phyloP scores from a whole-genome alignment of 1,284 basidiomycete genomes.

The Sporisorium scitamineum region DNA sequence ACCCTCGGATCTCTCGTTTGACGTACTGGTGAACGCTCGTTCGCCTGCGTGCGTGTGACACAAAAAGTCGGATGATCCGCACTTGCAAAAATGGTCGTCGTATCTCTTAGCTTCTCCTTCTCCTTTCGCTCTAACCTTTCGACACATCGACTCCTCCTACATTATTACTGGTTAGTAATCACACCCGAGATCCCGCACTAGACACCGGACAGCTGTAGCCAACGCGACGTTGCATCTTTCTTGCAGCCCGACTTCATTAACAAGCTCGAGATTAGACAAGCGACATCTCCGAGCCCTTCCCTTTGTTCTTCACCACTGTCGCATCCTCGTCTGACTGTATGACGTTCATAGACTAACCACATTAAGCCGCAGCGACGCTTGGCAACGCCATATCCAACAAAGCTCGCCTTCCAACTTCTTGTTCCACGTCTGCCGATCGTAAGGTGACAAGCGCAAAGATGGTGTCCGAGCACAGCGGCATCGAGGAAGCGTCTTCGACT shows the following conservation, averaged over 20 bases:
- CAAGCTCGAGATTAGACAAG: conserved; percentile 9
- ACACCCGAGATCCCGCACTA: background rate
- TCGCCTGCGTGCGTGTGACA: conserved; percentile 4
- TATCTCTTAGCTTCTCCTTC: background rate
- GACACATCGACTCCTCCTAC: background rate
- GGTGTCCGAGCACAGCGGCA: conserved; percentile 1
- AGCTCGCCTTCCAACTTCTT: background rate
- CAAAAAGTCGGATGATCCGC: conserved; percentile 6
- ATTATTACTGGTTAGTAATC: background rate
- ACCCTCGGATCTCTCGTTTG: background rate
- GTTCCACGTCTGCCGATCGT: background rate
- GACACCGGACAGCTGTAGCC: conserved; percentile 1
- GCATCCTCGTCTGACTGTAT: conserved; percentile 11
- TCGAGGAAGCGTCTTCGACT: background rate
- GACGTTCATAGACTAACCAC: conserved; percentile 5
- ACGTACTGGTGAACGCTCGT: too few relatives aligned
- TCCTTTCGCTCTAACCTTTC: background rate
- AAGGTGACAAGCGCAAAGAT: conserved; percentile 2
- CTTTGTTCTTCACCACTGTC: conserved; percentile 8
- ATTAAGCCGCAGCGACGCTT: conserved; percentile 33
- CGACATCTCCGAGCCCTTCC: conserved; percentile 1
- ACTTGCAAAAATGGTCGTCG: background rate
- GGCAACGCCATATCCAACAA: conserved; percentile 6
- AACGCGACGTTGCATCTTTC: conserved; percentile 2
- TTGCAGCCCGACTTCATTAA: conserved; percentile 27